Conservation (phyloP, 352 stramenopile genomes). For the Blastocystis sp. region DNA sequence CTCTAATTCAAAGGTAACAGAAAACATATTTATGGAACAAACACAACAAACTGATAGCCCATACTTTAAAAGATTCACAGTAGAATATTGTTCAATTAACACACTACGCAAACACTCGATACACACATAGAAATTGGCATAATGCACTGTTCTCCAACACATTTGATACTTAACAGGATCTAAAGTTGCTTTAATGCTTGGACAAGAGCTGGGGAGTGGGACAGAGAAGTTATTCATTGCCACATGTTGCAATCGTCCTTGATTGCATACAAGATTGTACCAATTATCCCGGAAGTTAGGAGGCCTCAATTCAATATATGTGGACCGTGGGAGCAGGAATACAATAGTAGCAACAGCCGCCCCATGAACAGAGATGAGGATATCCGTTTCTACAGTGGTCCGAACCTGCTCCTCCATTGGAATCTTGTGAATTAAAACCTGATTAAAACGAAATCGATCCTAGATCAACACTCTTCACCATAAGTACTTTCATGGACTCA, state of each 20-base stretch:
- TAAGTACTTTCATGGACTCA: not conserved
- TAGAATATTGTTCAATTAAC: conserved; percentile 33
- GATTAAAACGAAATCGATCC: conserved; percentile 42
- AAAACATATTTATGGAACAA: not conserved
- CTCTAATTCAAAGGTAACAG: not conserved
- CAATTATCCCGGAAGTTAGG: conserved; percentile 65
- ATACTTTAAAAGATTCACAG: conserved; percentile 47
- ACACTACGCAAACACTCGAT: conserved; percentile 49
- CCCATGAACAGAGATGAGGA: conserved; percentile 60
- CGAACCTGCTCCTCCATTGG: conserved; percentile 42
- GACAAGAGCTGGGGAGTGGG: conserved; percentile 16
- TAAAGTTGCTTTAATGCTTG: conserved; percentile 36
- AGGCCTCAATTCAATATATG: conserved; percentile 59
- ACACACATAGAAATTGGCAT: conserved; percentile 53
- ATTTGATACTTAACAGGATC: conserved; percentile 52
- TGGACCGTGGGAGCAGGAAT: conserved; percentile 49
- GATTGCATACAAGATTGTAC: conserved; percentile 60
- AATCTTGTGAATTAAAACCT: conserved; percentile 57
- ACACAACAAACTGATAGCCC: not conserved
- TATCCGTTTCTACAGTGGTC: conserved; percentile 53
- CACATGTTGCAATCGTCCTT: conserved; percentile 25
- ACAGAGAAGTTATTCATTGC: conserved; percentile 66
- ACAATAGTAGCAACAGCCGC: conserved; percentile 60
- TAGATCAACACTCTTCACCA: not conserved
- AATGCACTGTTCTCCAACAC: conserved; percentile 66